These are phyloP conservation scores for Yamadazyma tumulicola DNA, from an alignment of 805 yeast species.

Conservation along the genomic window DNA sequence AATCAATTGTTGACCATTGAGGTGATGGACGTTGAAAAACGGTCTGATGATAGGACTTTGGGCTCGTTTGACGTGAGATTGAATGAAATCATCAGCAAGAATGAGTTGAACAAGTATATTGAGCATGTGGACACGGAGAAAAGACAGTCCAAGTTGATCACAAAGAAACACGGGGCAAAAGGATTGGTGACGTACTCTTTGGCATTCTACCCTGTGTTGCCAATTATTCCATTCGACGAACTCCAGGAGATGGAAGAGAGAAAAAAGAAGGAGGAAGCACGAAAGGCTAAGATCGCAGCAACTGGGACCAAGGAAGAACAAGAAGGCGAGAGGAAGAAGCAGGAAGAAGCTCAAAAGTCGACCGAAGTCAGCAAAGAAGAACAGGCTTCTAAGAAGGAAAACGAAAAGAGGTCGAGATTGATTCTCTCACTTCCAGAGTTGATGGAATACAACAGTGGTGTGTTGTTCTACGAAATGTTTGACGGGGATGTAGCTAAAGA, in stretches of 20 bases:
- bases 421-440: slow-evolving; percentile 59
- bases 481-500: slow-evolving; percentile 54
- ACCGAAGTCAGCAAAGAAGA: slow-evolving; percentile 27
- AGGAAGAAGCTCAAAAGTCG: slow-evolving; percentile 22
- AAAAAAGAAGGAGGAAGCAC: slow-evolving; percentile 29
- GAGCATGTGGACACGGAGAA: slow-evolving; percentile 55
- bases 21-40: slow-evolving; percentile 85
- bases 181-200: slow-evolving; percentile 73
- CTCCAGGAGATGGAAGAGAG: slow-evolving; percentile 51
- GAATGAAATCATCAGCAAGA: slow-evolving; percentile 61
- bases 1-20: slow-evolving; percentile 82
- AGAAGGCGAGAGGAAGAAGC: slow-evolving; percentile 30
- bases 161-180: slow-evolving; percentile 77
- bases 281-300: slow-evolving; percentile 31
- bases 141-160: slow-evolving; percentile 60
- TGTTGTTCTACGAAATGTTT: slow-evolving; percentile 62
- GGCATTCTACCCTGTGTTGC: slow-evolving; percentile 80
- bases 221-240: slow-evolving; percentile 77
- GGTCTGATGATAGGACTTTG: slow-evolving; percentile 77
- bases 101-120: slow-evolving; percentile 60
- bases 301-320: slow-evolving; percentile 18
- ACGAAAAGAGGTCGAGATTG: slow-evolving; percentile 10
- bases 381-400: slow-evolving; percentile 28
- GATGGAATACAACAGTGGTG: slow-evolving; percentile 64
- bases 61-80: slow-evolving; percentile 77